A percentile compares a stretch with the other conserved stretches of the same genome.
Evolutionary conservation across 2,329 filamentous ascomycete species (phyloP).

Genomic region (Monilinia aucupariae): DNA sequence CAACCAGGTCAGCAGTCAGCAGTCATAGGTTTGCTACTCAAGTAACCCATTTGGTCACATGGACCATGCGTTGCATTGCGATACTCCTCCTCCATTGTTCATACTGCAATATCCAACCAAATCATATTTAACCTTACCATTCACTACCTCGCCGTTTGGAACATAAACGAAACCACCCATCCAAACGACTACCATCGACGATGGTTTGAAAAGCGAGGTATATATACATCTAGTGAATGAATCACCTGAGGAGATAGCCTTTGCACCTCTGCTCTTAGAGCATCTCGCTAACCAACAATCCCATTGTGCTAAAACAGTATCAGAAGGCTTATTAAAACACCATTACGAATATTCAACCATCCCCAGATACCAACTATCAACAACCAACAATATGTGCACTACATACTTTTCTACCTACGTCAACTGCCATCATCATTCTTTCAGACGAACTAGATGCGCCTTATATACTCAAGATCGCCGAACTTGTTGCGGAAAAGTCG

Average conservation of each 20-base stretch:
- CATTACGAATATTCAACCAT: neutral
- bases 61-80: neutral
- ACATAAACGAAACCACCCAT: too few species aligned
- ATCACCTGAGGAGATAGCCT: neutral
- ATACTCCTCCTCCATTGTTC: neutral
- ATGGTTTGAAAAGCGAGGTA: neutral
- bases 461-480: neutral
- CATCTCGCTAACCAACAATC: too few species aligned
- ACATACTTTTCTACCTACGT: conserved; percentile 6
- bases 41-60: neutral
- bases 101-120: too few species aligned
- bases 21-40: neutral
- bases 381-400: conserved; percentile 3
- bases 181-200: neutral
- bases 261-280: too few species aligned
- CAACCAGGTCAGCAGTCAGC: neutral
- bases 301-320: neutral
- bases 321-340: neutral
- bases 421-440: conserved; percentile 10
- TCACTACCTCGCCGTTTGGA: neutral
- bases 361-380: too few species aligned
- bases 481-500: neutral
- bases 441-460: neutral
- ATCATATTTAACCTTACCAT: neutral
- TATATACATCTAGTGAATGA: neutral